Conservation (phyloP, 2,329 filamentous ascomycete genomes). For the Ceratocystis alfenasii region DNA sequence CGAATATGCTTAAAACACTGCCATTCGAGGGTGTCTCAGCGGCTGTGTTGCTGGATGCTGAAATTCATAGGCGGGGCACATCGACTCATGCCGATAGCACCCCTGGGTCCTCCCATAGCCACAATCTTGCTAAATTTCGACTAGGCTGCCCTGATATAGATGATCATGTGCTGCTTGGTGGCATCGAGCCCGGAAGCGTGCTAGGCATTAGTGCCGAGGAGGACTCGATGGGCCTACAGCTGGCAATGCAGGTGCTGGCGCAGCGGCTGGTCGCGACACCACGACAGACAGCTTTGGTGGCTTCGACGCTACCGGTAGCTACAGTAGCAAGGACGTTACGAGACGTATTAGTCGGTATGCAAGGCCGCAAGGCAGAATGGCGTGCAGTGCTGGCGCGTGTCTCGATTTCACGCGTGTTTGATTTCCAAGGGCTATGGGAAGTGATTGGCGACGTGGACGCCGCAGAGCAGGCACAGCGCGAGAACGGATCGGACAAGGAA, state of each 20-base stretch:
- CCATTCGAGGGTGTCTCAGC: conserved; percentile 34
- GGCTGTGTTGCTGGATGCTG: conserved; percentile 32
- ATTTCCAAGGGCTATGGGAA: conserved; percentile 46
- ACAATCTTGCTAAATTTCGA: not conserved
- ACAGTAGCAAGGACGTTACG: conserved; percentile 34
- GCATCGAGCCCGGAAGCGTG: conserved; percentile 40
- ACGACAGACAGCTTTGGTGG: conserved; percentile 31
- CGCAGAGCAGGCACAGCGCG: not conserved
- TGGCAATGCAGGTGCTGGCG: conserved; percentile 1
- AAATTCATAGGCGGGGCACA: conserved; percentile 33
- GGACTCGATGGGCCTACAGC: conserved; percentile 36
- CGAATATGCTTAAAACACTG: not conserved
- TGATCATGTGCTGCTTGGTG: conserved; percentile 35
- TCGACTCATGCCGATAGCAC: conserved; percentile 26
- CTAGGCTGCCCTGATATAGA: conserved; percentile 41
- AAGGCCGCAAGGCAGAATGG: conserved; percentile 24
- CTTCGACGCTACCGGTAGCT: conserved; percentile 38
- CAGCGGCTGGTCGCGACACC: not conserved
- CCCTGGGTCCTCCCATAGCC: conserved; percentile 27
- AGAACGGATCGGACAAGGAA: not conserved
- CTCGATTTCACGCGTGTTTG: conserved; percentile 46
- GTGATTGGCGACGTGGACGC: conserved; percentile 37
- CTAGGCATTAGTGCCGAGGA: conserved; percentile 45
- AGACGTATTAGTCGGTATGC: conserved; percentile 24
- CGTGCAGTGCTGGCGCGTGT: conserved; percentile 38